These are phyloP conservation scores for Monosporozyma aerobia DNA, from an alignment of 805 yeast species.

Conservation along the genomic window DNA sequence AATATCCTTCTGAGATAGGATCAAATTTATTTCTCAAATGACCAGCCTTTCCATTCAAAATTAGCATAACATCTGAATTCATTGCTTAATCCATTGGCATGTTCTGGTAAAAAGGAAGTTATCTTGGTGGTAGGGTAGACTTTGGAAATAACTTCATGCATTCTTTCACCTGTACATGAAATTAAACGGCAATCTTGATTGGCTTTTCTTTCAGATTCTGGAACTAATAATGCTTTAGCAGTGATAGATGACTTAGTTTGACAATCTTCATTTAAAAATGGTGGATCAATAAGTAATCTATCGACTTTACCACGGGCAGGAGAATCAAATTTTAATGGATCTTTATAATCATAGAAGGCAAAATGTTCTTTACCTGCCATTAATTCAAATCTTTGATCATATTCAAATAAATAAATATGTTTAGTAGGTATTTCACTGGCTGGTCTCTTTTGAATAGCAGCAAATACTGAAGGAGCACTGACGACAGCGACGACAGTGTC, in stretches of 20 bases:
- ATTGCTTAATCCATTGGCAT: constrained; percentile 75
- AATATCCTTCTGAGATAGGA: neutral
- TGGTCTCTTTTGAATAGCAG: constrained; percentile 57
- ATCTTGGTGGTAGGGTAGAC: constrained; percentile 56
- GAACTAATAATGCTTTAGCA: constrained; percentile 48
- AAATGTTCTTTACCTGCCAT: constrained; percentile 62
- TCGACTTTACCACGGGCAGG: constrained; percentile 54
- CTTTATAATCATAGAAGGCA: constrained; percentile 64
- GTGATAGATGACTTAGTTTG: constrained; percentile 61
- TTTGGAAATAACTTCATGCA: constrained; percentile 51
- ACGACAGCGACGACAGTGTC: constrained; percentile 66
- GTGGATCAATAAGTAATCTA: constrained; percentile 76
- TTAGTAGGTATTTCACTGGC: constrained; percentile 48
- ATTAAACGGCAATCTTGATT: constrained; percentile 41
- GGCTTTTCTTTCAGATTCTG: constrained; percentile 10
- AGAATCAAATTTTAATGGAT: constrained; percentile 54
- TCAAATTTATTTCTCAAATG: constrained; percentile 26
- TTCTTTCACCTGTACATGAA: constrained; percentile 87
- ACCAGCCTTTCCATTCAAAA: constrained; percentile 64
- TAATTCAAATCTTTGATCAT: constrained; percentile 64
- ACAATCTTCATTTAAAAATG: constrained; percentile 74
- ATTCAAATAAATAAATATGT: constrained; percentile 69
- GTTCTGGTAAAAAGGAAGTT: constrained; percentile 70
- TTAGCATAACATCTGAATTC: constrained; percentile 82
- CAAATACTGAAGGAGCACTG: constrained; percentile 88